phyloP scores from a whole-genome alignment of 2,329 filamentous ascomycete species.

The Apiospora saccharicola region DNA sequence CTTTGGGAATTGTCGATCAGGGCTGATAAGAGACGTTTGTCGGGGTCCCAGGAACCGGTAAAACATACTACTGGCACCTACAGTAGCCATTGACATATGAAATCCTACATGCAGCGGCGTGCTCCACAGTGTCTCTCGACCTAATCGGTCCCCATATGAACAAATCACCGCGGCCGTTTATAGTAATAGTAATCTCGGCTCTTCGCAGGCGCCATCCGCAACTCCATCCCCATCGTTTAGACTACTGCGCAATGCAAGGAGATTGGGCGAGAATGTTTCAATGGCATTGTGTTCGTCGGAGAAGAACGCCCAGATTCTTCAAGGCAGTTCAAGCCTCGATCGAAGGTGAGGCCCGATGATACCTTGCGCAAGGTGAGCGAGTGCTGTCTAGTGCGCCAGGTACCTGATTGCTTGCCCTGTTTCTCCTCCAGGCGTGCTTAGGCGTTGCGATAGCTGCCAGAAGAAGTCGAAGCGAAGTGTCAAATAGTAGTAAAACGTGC shows the following conservation, averaged over 20 bases:
- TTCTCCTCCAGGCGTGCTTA: neutral
- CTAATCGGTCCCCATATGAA: neutral
- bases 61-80: too few relatives aligned
- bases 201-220: slow-evolving; percentile 18
- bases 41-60: neutral
- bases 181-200: slow-evolving; percentile 21
- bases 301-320: neutral
- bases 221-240: slow-evolving; percentile 14
- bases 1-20: neutral
- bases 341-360: neutral
- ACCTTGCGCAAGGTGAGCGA: neutral
- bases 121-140: neutral
- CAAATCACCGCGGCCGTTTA: slow-evolving; percentile 1
- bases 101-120: neutral
- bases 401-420: slow-evolving; percentile 1
- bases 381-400: neutral
- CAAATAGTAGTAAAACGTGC: slow-evolving; percentile 1
- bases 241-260: slow-evolving; percentile 21
- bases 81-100: neutral
- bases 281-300: slow-evolving; percentile 1
- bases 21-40: neutral
- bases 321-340: neutral
- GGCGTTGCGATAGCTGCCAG: slow-evolving; percentile 1
- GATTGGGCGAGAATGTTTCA: slow-evolving; percentile 15
- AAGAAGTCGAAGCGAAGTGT: neutral